phyloP scores from a whole-genome alignment of 257 asterid species.

The Fraxinus pennsylvanica region DNA sequence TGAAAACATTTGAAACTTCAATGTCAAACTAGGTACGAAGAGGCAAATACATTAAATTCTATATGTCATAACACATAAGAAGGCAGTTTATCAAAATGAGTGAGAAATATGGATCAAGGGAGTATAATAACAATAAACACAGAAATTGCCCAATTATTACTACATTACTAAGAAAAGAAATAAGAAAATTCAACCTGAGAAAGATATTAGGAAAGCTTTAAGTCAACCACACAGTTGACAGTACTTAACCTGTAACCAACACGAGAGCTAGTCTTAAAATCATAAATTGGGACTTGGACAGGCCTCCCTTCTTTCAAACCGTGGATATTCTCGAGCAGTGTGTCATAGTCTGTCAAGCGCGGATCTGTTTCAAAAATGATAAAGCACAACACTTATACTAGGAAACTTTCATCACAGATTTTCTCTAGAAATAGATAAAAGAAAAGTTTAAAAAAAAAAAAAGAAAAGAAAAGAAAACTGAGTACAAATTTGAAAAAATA shows the following conservation, averaged over 20 bases:
- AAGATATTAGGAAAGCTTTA: not conserved
- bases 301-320: constrained; percentile 76
- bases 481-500: not conserved
- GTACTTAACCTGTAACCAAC: constrained; percentile 79
- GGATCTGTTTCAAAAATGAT: constrained; percentile 69
- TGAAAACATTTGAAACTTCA: not conserved
- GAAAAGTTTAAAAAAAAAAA: too few species aligned
- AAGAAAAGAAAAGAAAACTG: too few species aligned
- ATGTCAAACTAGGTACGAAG: not conserved
- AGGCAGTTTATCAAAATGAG: not conserved
- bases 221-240: constrained; percentile 16
- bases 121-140: not conserved
- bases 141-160: not conserved
- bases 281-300: constrained; percentile 89
- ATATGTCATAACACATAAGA: not conserved
- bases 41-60: not conserved
- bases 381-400: constrained; percentile 25
- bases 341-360: constrained; percentile 95
- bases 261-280: constrained; percentile 86
- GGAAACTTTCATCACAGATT: not conserved
- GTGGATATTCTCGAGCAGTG: constrained; percentile 81
- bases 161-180: constrained; percentile 18
- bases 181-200: constrained; percentile 8
- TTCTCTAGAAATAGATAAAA: not conserved
- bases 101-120: not conserved